Evolutionary conservation across 805 yeast species (phyloP).

Genomic region (Ogataea trehaloabstinens): DNA sequence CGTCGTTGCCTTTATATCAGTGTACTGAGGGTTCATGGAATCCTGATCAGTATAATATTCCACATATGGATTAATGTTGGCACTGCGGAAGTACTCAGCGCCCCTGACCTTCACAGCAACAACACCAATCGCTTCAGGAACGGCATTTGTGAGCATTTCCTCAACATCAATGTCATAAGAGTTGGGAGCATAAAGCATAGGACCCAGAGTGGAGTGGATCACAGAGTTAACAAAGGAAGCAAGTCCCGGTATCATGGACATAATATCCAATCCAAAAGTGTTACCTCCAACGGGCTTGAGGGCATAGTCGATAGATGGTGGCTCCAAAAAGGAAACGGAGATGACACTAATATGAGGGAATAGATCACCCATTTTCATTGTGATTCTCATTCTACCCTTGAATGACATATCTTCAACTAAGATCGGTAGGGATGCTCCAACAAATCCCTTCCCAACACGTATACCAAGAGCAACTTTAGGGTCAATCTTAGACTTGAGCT

Average conservation of each 20-base stretch:
- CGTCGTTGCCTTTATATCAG: slow-evolving; percentile 56
- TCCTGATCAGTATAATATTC: slow-evolving; percentile 37
- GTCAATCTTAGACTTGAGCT: slow-evolving; percentile 64
- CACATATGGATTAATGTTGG: slow-evolving; percentile 49
- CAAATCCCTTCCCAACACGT: slow-evolving; percentile 76
- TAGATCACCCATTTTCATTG: slow-evolving; percentile 55
- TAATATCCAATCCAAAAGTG: slow-evolving; percentile 79
- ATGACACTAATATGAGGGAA: slow-evolving; percentile 81
- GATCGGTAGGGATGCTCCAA: slow-evolving; percentile 73
- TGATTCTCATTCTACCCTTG: slow-evolving; percentile 66
- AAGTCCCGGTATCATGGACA: slow-evolving; percentile 82
- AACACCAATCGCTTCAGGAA: slow-evolving; percentile 69
- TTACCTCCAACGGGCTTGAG: slow-evolving; percentile 89
- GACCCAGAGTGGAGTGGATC: slow-evolving; percentile 69
- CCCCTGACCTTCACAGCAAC: slow-evolving; percentile 61
- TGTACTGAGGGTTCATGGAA: slow-evolving; percentile 32
- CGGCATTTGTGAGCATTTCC: slow-evolving; percentile 60
- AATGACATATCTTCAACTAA: slow-evolving; percentile 79
- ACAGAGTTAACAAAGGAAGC: slow-evolving; percentile 66
- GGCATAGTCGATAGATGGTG: slow-evolving; percentile 75
- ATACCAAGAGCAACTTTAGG: slow-evolving; percentile 83
- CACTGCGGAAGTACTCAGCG: slow-evolving; percentile 45
- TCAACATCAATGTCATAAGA: slow-evolving; percentile 73
- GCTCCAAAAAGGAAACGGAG: slow-evolving; percentile 69
- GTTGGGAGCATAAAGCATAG: slow-evolving; percentile 81